These are phyloP conservation scores for Metschnikowia aberdeeniae DNA, from an alignment of 805 yeast species.

Conservation along the genomic window DNA sequence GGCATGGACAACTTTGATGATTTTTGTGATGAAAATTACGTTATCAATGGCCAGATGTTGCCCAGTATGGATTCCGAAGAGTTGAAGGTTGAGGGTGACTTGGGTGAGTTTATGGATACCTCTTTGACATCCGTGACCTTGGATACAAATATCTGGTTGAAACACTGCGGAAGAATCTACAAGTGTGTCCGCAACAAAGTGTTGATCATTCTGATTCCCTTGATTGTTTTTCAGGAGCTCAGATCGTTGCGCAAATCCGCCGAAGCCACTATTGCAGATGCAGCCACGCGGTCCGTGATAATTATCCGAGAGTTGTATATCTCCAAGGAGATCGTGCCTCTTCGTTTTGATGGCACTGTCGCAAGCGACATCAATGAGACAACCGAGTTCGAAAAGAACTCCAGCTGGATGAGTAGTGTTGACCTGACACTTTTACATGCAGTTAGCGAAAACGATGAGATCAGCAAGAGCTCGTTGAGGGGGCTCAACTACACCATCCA, in stretches of 20 bases:
- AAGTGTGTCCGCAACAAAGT: conserved; percentile 61
- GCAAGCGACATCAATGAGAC: conserved; percentile 70
- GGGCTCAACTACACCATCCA: conserved; percentile 24
- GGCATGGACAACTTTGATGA: conserved; percentile 18
- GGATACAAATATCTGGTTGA: conserved; percentile 78
- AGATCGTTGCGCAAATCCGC: conserved; percentile 65
- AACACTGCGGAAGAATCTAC: conserved; percentile 72
- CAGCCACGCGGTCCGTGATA: conserved; percentile 77
- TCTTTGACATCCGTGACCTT: conserved; percentile 55
- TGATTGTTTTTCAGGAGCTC: conserved; percentile 74
- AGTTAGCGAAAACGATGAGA: conserved; percentile 40
- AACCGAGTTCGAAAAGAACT: conserved; percentile 67
- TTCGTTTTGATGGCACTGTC: conserved; percentile 65
- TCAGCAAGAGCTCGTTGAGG: conserved; percentile 37
- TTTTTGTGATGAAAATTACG: conserved; percentile 20
- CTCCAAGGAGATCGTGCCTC: conserved; percentile 52
- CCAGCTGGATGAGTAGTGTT: conserved; percentile 67
- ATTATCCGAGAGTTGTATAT: conserved; percentile 63
- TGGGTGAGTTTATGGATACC: conserved; percentile 57
- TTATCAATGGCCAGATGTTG: conserved; percentile 20
- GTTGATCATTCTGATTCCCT: conserved; percentile 60
- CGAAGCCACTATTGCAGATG: conserved; percentile 71
- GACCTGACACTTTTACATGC: conserved; percentile 64
- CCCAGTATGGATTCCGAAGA: conserved; percentile 12
- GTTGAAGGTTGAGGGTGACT: conserved; percentile 39